phyloP scores from a whole-genome alignment of 2,329 filamentous ascomycete species.

The Graphilbum sp. region DNA sequence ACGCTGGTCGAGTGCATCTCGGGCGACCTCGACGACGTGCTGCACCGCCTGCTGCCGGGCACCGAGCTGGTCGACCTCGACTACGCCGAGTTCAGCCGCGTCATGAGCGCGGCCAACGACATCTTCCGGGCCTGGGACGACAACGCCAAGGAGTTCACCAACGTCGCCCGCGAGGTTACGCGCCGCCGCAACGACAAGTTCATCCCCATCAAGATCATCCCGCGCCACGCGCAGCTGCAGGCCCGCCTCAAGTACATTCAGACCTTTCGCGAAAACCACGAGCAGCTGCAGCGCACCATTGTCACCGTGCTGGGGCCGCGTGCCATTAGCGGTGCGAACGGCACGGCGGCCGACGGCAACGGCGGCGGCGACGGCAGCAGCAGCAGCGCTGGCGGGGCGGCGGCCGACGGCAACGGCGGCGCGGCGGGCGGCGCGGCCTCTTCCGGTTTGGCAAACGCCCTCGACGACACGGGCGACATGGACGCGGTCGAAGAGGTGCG shows the following conservation, averaged over 20 bases:
- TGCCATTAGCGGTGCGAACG: slow-evolving; percentile 28
- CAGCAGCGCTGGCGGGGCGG: slow-evolving; percentile 29
- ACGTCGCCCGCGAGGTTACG: slow-evolving; percentile 88
- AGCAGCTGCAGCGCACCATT: slow-evolving; percentile 92
- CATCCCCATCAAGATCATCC: slow-evolving; percentile 90
- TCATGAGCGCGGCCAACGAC: slow-evolving; percentile 69
- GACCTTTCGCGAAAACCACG: slow-evolving; percentile 91
- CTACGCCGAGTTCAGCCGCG: slow-evolving; percentile 71
- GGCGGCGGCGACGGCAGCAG: slow-evolving; percentile 38
- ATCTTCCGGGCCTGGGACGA: slow-evolving; percentile 94
- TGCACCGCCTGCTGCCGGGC: slow-evolving; percentile 75
- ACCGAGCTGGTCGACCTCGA: slow-evolving; percentile 81
- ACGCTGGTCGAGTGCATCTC: slow-evolving; percentile 96
- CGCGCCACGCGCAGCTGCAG: slow-evolving; percentile 77
- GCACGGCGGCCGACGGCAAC: slow-evolving; percentile 16
- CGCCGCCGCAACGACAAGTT: slow-evolving; percentile 92
- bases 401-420: slow-evolving; percentile 32
- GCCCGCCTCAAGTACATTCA: slow-evolving; percentile 83
- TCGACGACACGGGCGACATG: slow-evolving; percentile 89
- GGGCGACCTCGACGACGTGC: slow-evolving; percentile 69
- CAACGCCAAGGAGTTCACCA: slow-evolving; percentile 93
- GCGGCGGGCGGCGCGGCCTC: no score
- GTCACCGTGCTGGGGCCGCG: slow-evolving; percentile 85
- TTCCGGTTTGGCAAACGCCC: no score
- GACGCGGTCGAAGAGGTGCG: slow-evolving; percentile 94